Base-by-base conservation (phyloP, 208 protist genomes). In the Trypanosoma caninum region DNA sequence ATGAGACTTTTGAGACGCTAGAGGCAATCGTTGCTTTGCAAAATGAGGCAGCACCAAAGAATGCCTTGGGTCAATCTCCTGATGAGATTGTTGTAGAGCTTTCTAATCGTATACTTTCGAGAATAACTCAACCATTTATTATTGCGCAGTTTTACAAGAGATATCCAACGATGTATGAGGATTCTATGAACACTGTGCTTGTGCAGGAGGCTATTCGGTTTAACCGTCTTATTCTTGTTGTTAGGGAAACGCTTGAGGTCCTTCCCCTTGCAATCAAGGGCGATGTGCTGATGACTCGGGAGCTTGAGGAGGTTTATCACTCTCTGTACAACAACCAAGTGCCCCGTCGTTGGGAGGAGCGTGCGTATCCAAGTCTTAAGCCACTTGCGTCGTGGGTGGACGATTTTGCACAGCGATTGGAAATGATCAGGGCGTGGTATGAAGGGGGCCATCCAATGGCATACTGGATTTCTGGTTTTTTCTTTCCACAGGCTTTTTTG, bases 161-260 rank as follows among this genome's bases (percentile, higher is more conserved):
- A 61, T 99, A 98, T 69, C 95, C 97, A 31, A 97, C 93, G 7
- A 67, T 74, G 35, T 99, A 99, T 82, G 87, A 97, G 63, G 97
- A 99, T 76, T 98, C 94, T 5, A 98, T 99, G 96, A 99, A 99
- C 79, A 99, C 97, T 13, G 97, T 99, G 33, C 71, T 99, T 16
- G 84, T 95, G 27, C 98, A 99, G 77, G 98, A 99, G 82, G 89
- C 96, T 22, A 96, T 97, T 59, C 89, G 96, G n/a, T 97, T 99
- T 60, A 93, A 97, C 59, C 91, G 95, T 20, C 69, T 99, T 20
- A 67, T 93, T n/a, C 72, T 82, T 0, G 76, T 85, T 14, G 67
- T 98, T 23, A 75, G 89, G 47, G 72, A 69, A 45, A 93, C 89
- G 3, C 79, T 97, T 23, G 80, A 89, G 52, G 65, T 65, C 53